Conservation (phyloP, 1,139 yeast genomes). For the Suhomyces ambrosiae region DNA sequence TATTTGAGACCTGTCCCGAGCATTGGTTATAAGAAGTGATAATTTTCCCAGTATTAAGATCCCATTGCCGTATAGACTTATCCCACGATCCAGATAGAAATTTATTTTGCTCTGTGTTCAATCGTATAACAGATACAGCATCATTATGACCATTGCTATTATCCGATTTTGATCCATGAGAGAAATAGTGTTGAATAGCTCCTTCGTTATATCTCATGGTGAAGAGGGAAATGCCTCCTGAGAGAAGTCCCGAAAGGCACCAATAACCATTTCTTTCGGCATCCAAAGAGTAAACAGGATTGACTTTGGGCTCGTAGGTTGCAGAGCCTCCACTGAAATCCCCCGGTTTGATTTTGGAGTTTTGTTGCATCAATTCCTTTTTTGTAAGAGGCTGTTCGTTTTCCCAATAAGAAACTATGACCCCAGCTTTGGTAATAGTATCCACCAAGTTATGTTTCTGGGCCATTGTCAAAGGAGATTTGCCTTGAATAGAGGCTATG, state of each 20-base stretch:
- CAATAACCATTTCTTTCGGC: slow-evolving; percentile 83
- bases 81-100: slow-evolving; percentile 93
- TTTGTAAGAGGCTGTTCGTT: slow-evolving; percentile 79
- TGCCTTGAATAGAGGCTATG: slow-evolving; percentile 84
- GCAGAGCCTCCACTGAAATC: slow-evolving; percentile 46
- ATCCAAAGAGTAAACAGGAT: slow-evolving; percentile 87
- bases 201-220: slow-evolving; percentile 87
- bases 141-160: slow-evolving; percentile 55
- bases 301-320: slow-evolving; percentile 64
- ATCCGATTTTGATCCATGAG: slow-evolving; percentile 31
- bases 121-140: slow-evolving; percentile 70
- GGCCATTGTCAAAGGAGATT: slow-evolving; percentile 83
- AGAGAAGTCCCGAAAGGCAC: slow-evolving; percentile 77
- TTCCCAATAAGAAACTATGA: slow-evolving; percentile 87
- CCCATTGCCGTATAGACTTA: slow-evolving; percentile 78
- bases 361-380: slow-evolving; percentile 38
- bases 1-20: slow-evolving; percentile 76
- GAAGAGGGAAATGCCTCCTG: slow-evolving; percentile 87
- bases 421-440: slow-evolving; percentile 81
- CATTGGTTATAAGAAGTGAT: slow-evolving; percentile 51
- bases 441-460: slow-evolving; percentile 90
- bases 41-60: slow-evolving; percentile 70
- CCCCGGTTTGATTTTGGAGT: slow-evolving; percentile 47
- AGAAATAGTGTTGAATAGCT: slow-evolving; percentile 71
- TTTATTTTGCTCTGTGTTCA: slow-evolving; percentile 61